A percentile compares a stretch with the other conserved stretches of the same genome.
Evolutionary conservation across 768 basidiomycete genomes (phyloP).

Genomic region (Trametes sanguinea): DNA sequence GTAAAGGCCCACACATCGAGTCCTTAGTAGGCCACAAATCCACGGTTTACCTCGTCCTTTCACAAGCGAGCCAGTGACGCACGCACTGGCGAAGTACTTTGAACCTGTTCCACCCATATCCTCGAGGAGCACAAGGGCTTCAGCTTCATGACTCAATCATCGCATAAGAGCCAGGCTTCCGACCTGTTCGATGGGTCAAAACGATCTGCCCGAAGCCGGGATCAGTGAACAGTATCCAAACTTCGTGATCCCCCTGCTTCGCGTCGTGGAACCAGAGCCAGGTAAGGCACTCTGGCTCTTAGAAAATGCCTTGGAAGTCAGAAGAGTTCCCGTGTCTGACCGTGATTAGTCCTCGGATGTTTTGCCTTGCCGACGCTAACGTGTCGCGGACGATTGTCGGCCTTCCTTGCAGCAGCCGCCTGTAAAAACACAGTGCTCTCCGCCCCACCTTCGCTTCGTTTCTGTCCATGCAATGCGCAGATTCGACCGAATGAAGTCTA

Average conservation of each 20-base stretch:
- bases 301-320: conserved; percentile 6
- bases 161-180: too few species aligned
- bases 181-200: too few species aligned
- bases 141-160: too few species aligned
- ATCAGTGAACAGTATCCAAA: neutral
- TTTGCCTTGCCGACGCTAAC: neutral
- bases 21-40: too few species aligned
- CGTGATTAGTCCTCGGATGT: conserved; percentile 3
- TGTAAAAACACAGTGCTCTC: neutral
- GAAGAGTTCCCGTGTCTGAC: conserved; percentile 3
- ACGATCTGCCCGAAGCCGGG: conserved; percentile 9
- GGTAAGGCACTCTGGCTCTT: conserved; percentile 7
- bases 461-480: neutral
- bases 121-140: too few species aligned
- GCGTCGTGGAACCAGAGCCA: neutral
- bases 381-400: conserved; percentile 15
- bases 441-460: too few species aligned
- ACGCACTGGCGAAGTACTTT: too few species aligned
- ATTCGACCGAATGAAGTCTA: neutral
- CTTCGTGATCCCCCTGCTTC: conserved; percentile 11
- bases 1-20: too few species aligned
- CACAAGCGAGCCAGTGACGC: too few species aligned
- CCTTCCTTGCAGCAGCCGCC: neutral
- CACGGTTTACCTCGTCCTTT: too few species aligned
- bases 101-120: too few species aligned